Evolutionary conservation across 2,329 filamentous ascomycete genomes (phyloP), one percentile per base, ranked within the genome.

Genomic region (Calonectria fujianensis): DNA sequence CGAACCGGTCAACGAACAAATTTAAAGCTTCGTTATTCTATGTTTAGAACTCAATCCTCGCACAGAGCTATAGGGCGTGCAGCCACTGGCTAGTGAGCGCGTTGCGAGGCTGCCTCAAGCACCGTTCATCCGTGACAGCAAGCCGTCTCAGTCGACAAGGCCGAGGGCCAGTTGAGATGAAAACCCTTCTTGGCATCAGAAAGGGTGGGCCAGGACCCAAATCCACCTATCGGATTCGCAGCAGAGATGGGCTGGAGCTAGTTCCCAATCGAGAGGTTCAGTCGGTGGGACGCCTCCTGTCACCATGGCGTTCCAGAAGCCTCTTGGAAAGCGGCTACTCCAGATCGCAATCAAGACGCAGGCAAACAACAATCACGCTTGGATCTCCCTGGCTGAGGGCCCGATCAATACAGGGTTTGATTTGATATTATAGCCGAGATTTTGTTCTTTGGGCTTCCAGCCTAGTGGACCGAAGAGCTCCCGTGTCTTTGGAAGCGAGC

Each of bases 141-240:
- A 69, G 52, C 54, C 63, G 76, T 68, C 63, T 74, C 70, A 73
- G 76, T 59, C 41, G 52, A 27, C 61, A 41, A 71, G 27, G 11
- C 52, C 48, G 39, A 70, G 52, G 48, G 73, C 72, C 63, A 73
- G 63, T 75, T 75, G 74, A 80, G 75, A 80, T 80, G 77, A 80
- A 59, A 76, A 76, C 78, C 75, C 75, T 80, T 80, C 76, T 76
- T 81, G 78, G 74, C 79, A 75, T 74, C 67, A 59, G 20, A 37
- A 35, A 18, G n/a, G 54, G 76, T 80, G 80, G 80, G 75, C 37
- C 65, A n/a, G 39, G 35, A 48, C 61, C 41, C 69, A 74, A 76
- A 45, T 76, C 80, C 78, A 81, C 80, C 80, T 81, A 81, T 81
- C 80, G 79, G 79, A 72, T 80, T 50, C 65, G 41, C 52, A 67